Base-by-base conservation (phyloP, 1,284 basidiomycete genomes). In the Xanthoconium separans region DNA sequence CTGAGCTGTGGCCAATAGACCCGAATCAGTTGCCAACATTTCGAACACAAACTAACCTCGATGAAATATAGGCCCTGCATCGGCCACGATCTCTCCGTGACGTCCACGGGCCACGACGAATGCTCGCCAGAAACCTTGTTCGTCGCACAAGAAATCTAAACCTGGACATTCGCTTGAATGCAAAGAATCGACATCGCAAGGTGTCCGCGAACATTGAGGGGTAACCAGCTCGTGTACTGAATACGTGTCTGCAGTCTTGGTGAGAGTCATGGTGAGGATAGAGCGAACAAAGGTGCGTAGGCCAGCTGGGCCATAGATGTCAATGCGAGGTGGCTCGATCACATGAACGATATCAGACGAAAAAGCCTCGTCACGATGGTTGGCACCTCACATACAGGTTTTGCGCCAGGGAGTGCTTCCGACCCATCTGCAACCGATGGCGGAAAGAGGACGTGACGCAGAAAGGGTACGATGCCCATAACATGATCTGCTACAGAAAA, bases 251-350 rank as follows among this genome's bases (percentile, higher is more conserved):
- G 79, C 74, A 2, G 87, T 82, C 36, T 74, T 78, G 4, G 84
- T 84, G 41, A 82, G 73, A 0, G 93, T 94, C 69, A 91, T 78
- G 37, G 79, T 77, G 55, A 95, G 76, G 41, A 82, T 84, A 36
- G 81, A 81, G 34, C 94, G 85, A 20, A 96, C 74, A 68, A 95
- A 87, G 24, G 77, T 73, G 39, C 94, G 85, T n/a, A 95, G 73
- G 12, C 93, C 93, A 3, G 83, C 81, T 0, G 93, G 93, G 0
- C 93, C 93, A 64, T 88, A 95, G 33, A 96, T 81, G 54, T 95
- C 84, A 41, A 95, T 74, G 43, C 75, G 78, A 1, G 84, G 80
- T 81, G 83, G 36, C 60, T 52, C 16, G 36, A 53, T 45, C 44
- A 37, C 4, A 40, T 44, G 30, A 47, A 33, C 9, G n/a, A 55